Conservation (phyloP, 331 rosid species). For the Cydonia oblonga region DNA sequence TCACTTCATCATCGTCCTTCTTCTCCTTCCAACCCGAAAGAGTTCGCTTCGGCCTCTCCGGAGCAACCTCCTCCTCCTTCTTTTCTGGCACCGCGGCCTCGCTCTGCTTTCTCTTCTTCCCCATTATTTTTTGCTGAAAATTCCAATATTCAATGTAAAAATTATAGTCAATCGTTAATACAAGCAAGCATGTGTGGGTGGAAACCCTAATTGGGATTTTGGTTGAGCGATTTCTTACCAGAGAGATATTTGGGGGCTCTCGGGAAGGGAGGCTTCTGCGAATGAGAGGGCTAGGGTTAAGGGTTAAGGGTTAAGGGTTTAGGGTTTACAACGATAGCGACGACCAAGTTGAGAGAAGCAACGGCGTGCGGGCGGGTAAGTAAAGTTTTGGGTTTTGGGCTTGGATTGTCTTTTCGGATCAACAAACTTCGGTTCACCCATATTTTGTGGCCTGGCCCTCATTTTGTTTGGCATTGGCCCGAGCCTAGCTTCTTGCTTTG, state of each 20-base stretch:
- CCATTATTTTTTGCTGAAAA: slow-evolving; percentile 27
- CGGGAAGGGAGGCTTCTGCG: not conserved
- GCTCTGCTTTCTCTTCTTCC: slow-evolving; percentile 76
- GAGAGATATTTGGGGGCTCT: not conserved
- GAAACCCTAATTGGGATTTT: not conserved
- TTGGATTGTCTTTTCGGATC: not conserved
- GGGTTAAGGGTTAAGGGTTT: not conserved
- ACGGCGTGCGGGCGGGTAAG: not conserved
- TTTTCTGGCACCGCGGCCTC: slow-evolving; percentile 32
- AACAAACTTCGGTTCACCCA: not conserved
- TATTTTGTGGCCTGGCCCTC: not conserved
- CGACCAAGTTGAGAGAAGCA: not conserved
- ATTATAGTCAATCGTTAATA: not conserved
- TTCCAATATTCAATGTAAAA: not conserved
- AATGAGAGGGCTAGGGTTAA: not conserved
- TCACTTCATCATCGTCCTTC: slow-evolving; percentile 5
- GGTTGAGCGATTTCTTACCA: not conserved
- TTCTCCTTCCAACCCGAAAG: slow-evolving; percentile 76
- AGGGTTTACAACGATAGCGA: not conserved
- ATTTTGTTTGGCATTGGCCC: not conserved
- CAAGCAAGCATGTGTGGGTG: not conserved
- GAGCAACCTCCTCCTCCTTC: slow-evolving; percentile 58
- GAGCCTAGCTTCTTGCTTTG: too few relatives aligned
- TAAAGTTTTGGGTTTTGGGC: not conserved
- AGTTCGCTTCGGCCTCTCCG: slow-evolving; percentile 73